Evolutionary conservation across 805 yeast species (phyloP).

Genomic region (Metschnikowia matae): DNA sequence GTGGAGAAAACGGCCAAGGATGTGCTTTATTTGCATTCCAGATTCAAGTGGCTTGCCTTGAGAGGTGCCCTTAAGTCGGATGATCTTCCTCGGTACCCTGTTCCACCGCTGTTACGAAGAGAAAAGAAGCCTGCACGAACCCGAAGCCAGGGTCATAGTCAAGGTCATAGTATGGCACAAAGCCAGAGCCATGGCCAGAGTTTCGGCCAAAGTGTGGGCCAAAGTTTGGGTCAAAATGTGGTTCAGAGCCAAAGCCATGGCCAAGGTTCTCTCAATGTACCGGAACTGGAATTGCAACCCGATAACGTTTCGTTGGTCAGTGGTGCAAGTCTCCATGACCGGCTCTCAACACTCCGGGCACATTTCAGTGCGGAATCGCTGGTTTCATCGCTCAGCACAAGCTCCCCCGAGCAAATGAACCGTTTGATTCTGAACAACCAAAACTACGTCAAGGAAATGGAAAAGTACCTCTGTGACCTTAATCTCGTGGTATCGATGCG

Average conservation of each 20-base stretch:
- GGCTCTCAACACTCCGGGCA: slow-evolving; percentile 28
- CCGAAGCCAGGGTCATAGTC: not conserved
- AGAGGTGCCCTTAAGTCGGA: slow-evolving; percentile 25
- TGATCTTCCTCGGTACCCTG: slow-evolving; percentile 44
- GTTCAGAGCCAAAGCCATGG: not conserved
- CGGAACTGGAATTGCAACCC: not conserved
- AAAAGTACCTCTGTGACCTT: slow-evolving; percentile 62
- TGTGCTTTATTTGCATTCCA: slow-evolving; percentile 64
- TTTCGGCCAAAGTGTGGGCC: not conserved
- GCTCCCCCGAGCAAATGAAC: slow-evolving; percentile 31
- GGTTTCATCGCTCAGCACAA: slow-evolving; percentile 17
- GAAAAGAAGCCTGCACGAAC: slow-evolving; percentile 4
- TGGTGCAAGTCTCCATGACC: slow-evolving; percentile 22
- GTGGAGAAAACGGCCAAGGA: slow-evolving; percentile 71
- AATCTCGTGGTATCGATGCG: slow-evolving; percentile 57
- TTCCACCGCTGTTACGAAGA: slow-evolving; percentile 32
- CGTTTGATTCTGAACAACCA: slow-evolving; percentile 27
- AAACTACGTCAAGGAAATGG: slow-evolving; percentile 47
- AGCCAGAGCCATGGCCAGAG: not conserved
- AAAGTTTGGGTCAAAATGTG: not conserved
- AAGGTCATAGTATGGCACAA: not conserved
- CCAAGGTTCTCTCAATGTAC: not conserved
- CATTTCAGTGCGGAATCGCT: slow-evolving; percentile 27
- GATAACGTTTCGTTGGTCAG: slow-evolving; percentile 22
- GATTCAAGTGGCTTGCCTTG: slow-evolving; percentile 45